phyloP scores from a whole-genome alignment of 1,284 basidiomycete species.

The Tranzscheliella williamsii region DNA sequence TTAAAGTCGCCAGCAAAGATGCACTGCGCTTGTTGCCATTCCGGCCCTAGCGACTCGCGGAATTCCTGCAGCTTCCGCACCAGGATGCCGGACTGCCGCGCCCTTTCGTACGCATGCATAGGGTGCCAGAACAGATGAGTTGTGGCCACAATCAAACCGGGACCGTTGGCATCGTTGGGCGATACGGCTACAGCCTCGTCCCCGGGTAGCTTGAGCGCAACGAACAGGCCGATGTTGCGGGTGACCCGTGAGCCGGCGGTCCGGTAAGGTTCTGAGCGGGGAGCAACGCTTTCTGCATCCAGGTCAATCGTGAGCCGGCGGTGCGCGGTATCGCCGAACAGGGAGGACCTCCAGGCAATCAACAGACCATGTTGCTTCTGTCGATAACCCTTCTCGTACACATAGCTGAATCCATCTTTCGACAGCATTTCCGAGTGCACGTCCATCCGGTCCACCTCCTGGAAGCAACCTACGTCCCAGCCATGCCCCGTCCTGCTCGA shows the following conservation, averaged over 20 bases:
- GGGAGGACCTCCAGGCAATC: constrained; percentile 46
- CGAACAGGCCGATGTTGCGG: constrained; percentile 49
- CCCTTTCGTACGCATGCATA: constrained; percentile 74
- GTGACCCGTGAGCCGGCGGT: constrained; percentile 41
- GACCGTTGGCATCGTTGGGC: background rate
- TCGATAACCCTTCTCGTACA: constrained; percentile 55
- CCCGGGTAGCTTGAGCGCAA: constrained; percentile 26
- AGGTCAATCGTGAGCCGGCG: constrained; percentile 29
- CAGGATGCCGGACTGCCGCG: constrained; percentile 69
- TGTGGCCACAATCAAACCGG: constrained; percentile 75
- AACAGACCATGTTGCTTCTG: constrained; percentile 58
- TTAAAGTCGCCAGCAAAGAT: constrained; percentile 92
- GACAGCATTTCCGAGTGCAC: constrained; percentile 47
- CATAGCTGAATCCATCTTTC: constrained; percentile 44
- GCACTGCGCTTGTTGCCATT: constrained; percentile 71
- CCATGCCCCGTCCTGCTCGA: constrained; percentile 46
- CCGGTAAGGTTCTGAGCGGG: constrained; percentile 3
- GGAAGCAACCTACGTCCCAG: constrained; percentile 62
- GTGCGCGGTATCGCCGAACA: constrained; percentile 15
- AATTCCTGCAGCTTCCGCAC: constrained; percentile 71
- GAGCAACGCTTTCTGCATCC: constrained; percentile 36
- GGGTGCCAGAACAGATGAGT: constrained; percentile 95
- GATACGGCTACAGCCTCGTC: background rate
- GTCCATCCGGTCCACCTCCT: constrained; percentile 61
- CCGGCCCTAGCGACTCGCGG: constrained; percentile 62